Evolutionary conservation across 2,329 filamentous ascomycete genomes (phyloP).

Genomic region (Penicillium sp.): DNA sequence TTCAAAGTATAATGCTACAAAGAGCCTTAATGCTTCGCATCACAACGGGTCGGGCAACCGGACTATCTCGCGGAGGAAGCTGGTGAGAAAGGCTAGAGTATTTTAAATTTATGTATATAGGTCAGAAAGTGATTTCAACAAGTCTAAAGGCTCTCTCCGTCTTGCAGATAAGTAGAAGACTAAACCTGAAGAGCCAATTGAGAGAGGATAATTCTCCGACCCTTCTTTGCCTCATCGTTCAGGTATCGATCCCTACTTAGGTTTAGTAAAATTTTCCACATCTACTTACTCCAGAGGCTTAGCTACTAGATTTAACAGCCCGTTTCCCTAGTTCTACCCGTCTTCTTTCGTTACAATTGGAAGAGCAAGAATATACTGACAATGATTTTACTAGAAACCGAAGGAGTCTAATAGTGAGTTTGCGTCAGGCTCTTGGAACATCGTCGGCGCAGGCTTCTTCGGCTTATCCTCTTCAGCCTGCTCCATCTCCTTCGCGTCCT

Average conservation of each 20-base stretch:
- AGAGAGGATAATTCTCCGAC: no score
- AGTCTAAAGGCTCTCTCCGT: slow-evolving; percentile 18
- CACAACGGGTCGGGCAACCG: slow-evolving; percentile 14
- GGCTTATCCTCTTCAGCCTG: slow-evolving; percentile 31
- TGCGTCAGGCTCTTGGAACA: slow-evolving; percentile 88
- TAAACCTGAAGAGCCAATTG: no score
- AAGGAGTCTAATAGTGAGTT: slow-evolving; percentile 86
- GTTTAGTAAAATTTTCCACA: no score
- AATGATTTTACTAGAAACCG: no score
- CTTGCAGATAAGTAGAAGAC: no score
- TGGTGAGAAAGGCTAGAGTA: slow-evolving; percentile 7
- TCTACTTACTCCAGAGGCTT: no score
- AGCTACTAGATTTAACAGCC: no score
- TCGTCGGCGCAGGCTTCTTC: slow-evolving; percentile 63
- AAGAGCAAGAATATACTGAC: no score
- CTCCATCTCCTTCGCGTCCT: slow-evolving; percentile 17
- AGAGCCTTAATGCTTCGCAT: neutral
- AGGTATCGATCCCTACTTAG: no score
- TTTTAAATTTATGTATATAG: slow-evolving; percentile 7
- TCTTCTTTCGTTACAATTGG: no score
- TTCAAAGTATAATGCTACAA: slow-evolving; percentile 12
- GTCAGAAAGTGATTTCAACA: neutral
- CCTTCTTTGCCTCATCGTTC: no score
- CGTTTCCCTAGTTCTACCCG: no score
- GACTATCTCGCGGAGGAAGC: slow-evolving; percentile 17